Base-by-base conservation (phyloP, 2,329 filamentous ascomycete genomes). In the Pyricularia pennisetigena region DNA sequence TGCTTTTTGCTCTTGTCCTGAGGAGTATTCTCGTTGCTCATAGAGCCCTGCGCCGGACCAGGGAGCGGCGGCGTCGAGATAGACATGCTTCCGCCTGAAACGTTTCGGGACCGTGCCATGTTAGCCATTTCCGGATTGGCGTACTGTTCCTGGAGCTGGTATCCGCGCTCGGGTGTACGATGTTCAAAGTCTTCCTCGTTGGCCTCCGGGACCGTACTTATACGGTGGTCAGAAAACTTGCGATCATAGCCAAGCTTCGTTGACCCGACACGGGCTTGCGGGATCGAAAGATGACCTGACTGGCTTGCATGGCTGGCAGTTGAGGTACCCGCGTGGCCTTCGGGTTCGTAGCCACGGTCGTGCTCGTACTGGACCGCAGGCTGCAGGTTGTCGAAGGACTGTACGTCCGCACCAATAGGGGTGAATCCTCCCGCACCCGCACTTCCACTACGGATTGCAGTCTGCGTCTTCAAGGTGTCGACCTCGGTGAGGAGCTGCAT, bases 401-500 rank as follows among this genome's bases (percentile, higher is more conserved):
- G 82, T 6, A 84, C 86, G 57, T 79, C 68, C 30, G 78, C 81
- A 10, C 88, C 81, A 71, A 86, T 90, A 69, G 66, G 66, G 57
- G 57, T 67, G 10, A 49, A 79, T 81, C 64, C 76, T 81, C 64
- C 76, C 77, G 20, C 75, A 54, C 67, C 68, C 3, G 67, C 68
- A 9, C 68, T 23, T 0, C 67, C 69, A 65, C 75, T 70, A 49
- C 75, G 72, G 14, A 78, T 77, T 1, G 81, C 82, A 3, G 83
- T 85, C 73, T 87, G 85, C 9, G 82, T 85, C 75, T 93, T 92
- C 69, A 95, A 82, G 64, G 87, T 91, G 76, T 98, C 94, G 7
- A 99, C 94, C 76, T 99, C 95, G 66, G 89, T 91, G 24, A 99
- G 86, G 26, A 99, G 85, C 75, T 97, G 93, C 77, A 95, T 91